phyloP scores from a whole-genome alignment of 805 yeast species.

The Lipomyces anomalus region DNA sequence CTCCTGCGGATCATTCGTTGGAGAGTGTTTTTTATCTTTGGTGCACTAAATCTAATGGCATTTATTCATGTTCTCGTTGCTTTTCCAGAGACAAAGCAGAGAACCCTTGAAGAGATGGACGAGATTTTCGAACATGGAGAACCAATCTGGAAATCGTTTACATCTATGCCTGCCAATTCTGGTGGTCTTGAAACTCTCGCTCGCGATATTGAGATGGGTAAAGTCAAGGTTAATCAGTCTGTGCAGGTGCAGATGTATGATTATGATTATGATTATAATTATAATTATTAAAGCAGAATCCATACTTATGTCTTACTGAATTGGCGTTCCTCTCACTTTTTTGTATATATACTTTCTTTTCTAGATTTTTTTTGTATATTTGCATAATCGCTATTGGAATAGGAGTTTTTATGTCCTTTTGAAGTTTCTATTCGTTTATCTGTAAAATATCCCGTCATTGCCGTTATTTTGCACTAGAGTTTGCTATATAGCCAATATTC shows the following conservation, averaged over 20 bases:
- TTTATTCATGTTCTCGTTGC: slow-evolving; percentile 48
- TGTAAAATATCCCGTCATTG: no score
- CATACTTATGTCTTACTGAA: neutral
- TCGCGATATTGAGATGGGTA: slow-evolving; percentile 17
- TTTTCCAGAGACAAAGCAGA: slow-evolving; percentile 88
- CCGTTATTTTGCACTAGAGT: no score
- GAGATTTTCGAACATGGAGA: slow-evolving; percentile 39
- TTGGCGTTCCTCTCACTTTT: neutral
- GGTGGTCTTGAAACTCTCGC: slow-evolving; percentile 12
- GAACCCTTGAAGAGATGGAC: slow-evolving; percentile 66
- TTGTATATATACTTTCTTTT: neutral
- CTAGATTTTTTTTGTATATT: neutral
- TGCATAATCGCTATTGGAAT: neutral
- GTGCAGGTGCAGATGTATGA: slow-evolving; percentile 5
- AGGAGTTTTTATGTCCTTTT: neutral
- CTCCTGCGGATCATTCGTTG: slow-evolving; percentile 43
- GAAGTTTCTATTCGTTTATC: neutral
- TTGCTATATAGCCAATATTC: no score
- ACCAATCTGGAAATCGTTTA: slow-evolving; percentile 20
- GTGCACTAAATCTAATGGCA: slow-evolving; percentile 37
- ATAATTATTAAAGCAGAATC: neutral
- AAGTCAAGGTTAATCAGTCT: slow-evolving; percentile 4
- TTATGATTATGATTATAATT: neutral
- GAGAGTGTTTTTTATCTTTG: slow-evolving; percentile 68
- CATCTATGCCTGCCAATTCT: neutral